Percentiles rank a stretch among this genome's conserved stretches.
Conservation (phyloP, 2,329 filamentous ascomycete genomes). For the Diplodia seriata region DNA sequence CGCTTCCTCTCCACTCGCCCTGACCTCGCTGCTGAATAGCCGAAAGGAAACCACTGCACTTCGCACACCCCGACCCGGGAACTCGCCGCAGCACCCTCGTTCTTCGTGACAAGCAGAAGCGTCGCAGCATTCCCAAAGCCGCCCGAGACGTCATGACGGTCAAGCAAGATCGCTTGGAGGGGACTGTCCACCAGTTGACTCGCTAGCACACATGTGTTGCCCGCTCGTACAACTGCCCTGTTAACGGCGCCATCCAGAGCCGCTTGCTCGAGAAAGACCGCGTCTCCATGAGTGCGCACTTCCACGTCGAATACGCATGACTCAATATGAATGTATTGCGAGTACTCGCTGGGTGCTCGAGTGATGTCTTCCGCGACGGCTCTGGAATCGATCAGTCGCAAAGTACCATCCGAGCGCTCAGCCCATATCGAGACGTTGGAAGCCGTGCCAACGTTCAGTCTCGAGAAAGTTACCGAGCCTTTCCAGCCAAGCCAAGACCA, state of each 20-base stretch:
- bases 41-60: background rate
- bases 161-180: background rate
- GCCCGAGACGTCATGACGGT: background rate
- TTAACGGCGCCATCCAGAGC: background rate
- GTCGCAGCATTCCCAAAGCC: background rate
- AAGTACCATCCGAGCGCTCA: background rate
- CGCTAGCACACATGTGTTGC: background rate
- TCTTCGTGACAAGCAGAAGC: background rate
- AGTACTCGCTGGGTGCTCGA: background rate
- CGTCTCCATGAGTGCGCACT: background rate
- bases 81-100: background rate
- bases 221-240: background rate
- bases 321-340: background rate
- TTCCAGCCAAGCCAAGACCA: constrained; percentile 13
- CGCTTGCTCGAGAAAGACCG: background rate
- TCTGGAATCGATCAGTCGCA: background rate
- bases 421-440: background rate
- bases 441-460: background rate
- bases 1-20: background rate
- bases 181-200: background rate
- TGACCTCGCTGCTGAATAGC: background rate
- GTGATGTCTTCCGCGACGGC: background rate
- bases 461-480: background rate
- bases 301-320: background rate
- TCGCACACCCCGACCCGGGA: constrained; percentile 1